These are phyloP conservation scores for Starmerella stigmatis DNA, from an alignment of 805 yeast genomes.

Conservation along the genomic window DNA sequence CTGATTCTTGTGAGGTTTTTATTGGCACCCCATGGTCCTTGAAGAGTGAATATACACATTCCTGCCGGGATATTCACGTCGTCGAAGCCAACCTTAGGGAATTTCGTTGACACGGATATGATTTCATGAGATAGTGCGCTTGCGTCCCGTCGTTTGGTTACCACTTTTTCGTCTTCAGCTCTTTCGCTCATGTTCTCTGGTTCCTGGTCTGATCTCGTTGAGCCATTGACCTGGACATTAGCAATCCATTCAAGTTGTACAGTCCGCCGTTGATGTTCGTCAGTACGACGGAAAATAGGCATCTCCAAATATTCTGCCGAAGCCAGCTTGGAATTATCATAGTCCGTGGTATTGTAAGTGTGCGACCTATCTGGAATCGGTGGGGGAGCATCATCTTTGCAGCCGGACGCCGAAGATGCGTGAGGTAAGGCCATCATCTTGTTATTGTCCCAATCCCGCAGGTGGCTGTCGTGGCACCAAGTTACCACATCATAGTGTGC, in stretches of 20 bases:
- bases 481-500: conserved; percentile 85
- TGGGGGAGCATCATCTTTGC: conserved; percentile 17
- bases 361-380: conserved; percentile 4
- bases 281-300: conserved; percentile 1
- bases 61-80: conserved; percentile 84
- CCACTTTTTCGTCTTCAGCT: conserved; percentile 19
- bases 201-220: conserved; percentile 29
- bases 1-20: conserved; percentile 53
- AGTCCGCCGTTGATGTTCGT: not conserved
- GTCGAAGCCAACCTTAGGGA: conserved; percentile 79
- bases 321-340: not conserved
- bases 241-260: conserved; percentile 68
- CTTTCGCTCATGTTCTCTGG: not conserved
- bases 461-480: conserved; percentile 83
- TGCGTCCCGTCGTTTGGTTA: conserved; percentile 13
- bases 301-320: not conserved
- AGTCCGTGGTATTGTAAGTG: conserved; percentile 14
- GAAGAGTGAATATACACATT: conserved; percentile 58
- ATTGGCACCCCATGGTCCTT: conserved; percentile 62
- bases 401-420: conserved; percentile 18
- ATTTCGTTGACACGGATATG: conserved; percentile 73
- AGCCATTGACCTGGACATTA: conserved; percentile 67
- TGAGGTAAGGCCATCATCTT: conserved; percentile 15
- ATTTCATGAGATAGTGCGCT: conserved; percentile 72
- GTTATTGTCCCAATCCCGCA: conserved; percentile 57